A percentile compares a stretch with the other conserved stretches of the same genome.
Conservation (phyloP, 2,329 filamentous ascomycete genomes). For the Penicillium sp. region DNA sequence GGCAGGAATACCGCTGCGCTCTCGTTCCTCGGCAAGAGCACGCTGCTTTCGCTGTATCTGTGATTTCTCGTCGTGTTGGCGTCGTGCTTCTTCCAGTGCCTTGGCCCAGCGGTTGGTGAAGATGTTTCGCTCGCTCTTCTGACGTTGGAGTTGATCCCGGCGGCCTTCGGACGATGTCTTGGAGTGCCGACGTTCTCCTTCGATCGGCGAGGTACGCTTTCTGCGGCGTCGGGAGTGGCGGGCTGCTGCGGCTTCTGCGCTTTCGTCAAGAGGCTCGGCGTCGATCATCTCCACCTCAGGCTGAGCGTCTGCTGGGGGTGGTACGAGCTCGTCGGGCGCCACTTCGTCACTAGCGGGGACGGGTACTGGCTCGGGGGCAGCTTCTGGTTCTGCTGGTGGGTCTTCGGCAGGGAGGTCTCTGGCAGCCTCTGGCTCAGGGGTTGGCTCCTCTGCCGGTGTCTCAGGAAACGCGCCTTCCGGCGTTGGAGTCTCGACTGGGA, state of each 20-base stretch:
- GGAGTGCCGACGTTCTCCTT: conserved; percentile 36
- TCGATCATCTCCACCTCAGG: conserved; percentile 1
- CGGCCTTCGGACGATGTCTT: conserved; percentile 39
- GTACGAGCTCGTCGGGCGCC: conserved; percentile 5
- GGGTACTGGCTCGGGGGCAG: conserved; percentile 6
- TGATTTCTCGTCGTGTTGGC: conserved; percentile 35
- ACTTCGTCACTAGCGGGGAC: conserved; percentile 10
- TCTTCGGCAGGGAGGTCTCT: conserved; percentile 8
- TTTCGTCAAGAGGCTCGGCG: conserved; percentile 6
- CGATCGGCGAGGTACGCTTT: conserved; percentile 29
- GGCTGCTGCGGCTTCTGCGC: conserved; percentile 10
- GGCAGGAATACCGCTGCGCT: conserved; percentile 16
- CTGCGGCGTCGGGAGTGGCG: conserved; percentile 31
- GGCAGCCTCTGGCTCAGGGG: conserved; percentile 1
- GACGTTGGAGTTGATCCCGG: conserved; percentile 28
- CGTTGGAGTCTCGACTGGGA: background rate
- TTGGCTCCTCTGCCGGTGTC: conserved; percentile 3
- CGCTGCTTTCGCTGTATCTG: conserved; percentile 23
- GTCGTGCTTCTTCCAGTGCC: conserved; percentile 37
- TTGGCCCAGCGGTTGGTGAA: conserved; percentile 36
- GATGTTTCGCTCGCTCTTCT: conserved; percentile 34
- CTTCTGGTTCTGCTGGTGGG: conserved; percentile 9
- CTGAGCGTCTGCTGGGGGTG: background rate
- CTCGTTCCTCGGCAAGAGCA: conserved; percentile 20
- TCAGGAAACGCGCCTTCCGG: conserved; percentile 5